Conservation (phyloP, 2,329 filamentous ascomycete species). For the Pseudopyricularia cyperi region DNA sequence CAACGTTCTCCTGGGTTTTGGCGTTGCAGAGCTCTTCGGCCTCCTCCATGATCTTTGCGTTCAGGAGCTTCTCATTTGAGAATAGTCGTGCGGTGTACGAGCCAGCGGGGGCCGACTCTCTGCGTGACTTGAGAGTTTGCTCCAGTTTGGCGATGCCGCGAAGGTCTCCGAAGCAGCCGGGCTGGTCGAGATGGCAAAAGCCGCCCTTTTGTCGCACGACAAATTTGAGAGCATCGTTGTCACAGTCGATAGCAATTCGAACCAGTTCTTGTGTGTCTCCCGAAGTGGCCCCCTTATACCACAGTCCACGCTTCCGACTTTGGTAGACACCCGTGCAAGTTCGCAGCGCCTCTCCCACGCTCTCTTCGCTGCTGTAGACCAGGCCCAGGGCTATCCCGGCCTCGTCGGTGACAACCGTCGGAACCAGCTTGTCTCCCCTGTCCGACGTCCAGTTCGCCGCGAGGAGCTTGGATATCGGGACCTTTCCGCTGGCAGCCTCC, state of each 20-base stretch:
- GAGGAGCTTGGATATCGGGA: conserved; percentile 60
- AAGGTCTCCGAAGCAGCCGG: conserved; percentile 84
- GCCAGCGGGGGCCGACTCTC: conserved; percentile 67
- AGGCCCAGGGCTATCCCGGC: conserved; percentile 71
- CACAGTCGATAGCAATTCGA: conserved; percentile 77
- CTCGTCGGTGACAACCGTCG: conserved; percentile 87
- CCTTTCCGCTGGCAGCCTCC: conserved; percentile 35
- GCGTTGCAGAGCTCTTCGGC: conserved; percentile 88
- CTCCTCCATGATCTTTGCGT: conserved; percentile 97
- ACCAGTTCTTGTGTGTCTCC: conserved; percentile 88
- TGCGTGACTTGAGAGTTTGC: conserved; percentile 72
- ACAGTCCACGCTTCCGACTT: conserved; percentile 86
- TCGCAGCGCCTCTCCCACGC: conserved; percentile 71
- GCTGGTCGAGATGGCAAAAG: conserved; percentile 87
- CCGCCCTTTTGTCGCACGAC: conserved; percentile 79
- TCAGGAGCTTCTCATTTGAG: conserved; percentile 75
- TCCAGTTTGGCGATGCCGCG: conserved; percentile 72
- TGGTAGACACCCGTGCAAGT: conserved; percentile 81
- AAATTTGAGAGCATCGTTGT: conserved; percentile 84
- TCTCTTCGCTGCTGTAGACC: conserved; percentile 90
- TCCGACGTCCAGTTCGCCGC: conserved; percentile 69
- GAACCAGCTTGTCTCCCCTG: conserved; percentile 68
- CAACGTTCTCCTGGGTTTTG: conserved; percentile 66
- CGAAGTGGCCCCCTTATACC: conserved; percentile 93
- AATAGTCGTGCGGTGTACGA: conserved; percentile 93